Evolutionary conservation across 768 basidiomycete species (phyloP), one percentile per base, ranked within the genome.

Genomic region (Agaricus subrufescens): DNA sequence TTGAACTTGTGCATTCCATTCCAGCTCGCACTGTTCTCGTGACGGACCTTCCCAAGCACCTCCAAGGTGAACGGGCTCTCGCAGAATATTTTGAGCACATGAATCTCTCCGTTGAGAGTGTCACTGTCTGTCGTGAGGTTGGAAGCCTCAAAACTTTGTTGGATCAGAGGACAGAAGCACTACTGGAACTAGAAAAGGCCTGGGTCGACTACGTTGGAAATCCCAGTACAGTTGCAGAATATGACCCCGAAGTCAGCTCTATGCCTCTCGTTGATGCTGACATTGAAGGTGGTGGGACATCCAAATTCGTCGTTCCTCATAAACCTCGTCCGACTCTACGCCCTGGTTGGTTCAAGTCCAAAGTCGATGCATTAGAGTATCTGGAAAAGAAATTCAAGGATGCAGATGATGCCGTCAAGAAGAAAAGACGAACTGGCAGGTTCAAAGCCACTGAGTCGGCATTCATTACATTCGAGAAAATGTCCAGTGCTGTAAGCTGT

Each of bases 381-480:
- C 83, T 95, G 55, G 92, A 96, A 61, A 76, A 77, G 19, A 77
- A 80, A 61, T 99, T 94, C 73, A 77, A 79, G 58, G 83, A 86
- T 51, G 86, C 88, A 1, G 94, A 98, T 66, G 91, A 94, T 47
- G 75, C 80, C 14, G 93, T 98, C 3, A 85, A 84, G 69, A 84
- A 80, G 65, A 78, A 86, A 65, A 76, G 96, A 45, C 76, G 79
- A 61, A 71, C 70, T 3, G 91, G 89, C 15, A 87, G 82, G 63
- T 95, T 92, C 67, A 86, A 81, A 62, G 79, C 94, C 1, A 92
- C 91, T 1, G 85, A 87, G 45, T 82, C 84, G 30, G 97, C 94
- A 0, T 99, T 98, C 65, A 90, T 98, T 19, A 98, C 97, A 0
- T 98, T 99, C 63, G 93, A 97, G 72, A 92, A 92, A 65, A 91